Base-by-base conservation (phyloP, 1,284 basidiomycete genomes). In the Golubevia pallescens region DNA sequence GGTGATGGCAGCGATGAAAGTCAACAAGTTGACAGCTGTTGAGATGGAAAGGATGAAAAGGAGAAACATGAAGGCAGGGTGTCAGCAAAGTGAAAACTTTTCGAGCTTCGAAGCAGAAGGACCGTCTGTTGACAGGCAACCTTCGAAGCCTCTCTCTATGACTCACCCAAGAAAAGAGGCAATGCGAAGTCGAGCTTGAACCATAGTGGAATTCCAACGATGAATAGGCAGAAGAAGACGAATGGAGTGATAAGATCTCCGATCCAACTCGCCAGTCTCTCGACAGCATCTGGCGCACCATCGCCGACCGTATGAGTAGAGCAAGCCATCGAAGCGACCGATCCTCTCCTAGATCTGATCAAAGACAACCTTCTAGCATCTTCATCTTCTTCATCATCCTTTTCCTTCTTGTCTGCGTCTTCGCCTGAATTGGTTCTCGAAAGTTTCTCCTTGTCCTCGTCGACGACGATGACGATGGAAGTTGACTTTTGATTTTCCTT, bases 121-220 rank as follows among this genome's bases (percentile, higher is more conserved):
- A 10, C 34, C 34, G 34, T 38, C 34, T 38, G 3, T 38, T 38
- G 34, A 38, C 10, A 4, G 3, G 5, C 34, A 38, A 10, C 34
- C 3, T 38, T 4, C 34, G 34, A 4, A 4, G n/a, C n/a, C n/a
- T n/a, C n/a, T n/a, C n/a, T n/a, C 3, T 38, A 4, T 4, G 3
- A 38, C 34, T 38, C 34, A 38, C 34, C 62, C 38, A 80, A 64
- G 61, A 77, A 79, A 19, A 80, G 75, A 2, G 75, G 73, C 3
- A 80, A 70, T 5, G 78, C 73, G 48, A 79, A 65, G 62, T 77
- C 61, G 61, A 62, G 8, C 2, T 66, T n/a, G 66, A 73, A 79
- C 53, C 70, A 80, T 14, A 79, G 28, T 0, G 77, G 77, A 0
- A 80, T 16, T 6, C 78, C 78, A 6, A 68, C 68, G 66, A 80